Conservation (phyloP, 2,329 filamentous ascomycete genomes). For the Stromatinia cepivora region DNA sequence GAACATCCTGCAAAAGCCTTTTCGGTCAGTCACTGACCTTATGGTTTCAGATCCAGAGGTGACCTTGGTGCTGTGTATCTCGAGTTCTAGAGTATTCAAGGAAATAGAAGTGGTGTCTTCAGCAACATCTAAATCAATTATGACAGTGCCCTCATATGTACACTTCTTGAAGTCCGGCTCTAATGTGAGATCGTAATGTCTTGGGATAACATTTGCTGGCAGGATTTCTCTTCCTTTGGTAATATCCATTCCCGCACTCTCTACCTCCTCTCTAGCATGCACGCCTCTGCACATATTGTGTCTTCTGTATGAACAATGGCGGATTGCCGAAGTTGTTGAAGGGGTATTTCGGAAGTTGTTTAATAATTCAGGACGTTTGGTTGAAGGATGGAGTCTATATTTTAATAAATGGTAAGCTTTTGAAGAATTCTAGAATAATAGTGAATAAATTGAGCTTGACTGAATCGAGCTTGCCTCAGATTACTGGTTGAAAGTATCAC, state of each 20-base stretch:
- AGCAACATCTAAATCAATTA: conserved; percentile 82
- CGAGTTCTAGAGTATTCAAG: conserved; percentile 83
- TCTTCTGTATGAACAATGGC: conserved; percentile 75
- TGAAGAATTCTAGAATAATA: neutral
- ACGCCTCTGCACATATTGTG: conserved; percentile 66
- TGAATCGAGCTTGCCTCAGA: conserved; percentile 3
- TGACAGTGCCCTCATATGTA: conserved; percentile 80
- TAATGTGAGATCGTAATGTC: conserved; percentile 86
- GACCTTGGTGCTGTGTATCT: conserved; percentile 74
- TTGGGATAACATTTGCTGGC: conserved; percentile 87
- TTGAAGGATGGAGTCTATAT: conserved; percentile 32
- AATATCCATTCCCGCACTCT: conserved; percentile 59
- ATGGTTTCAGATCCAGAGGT: conserved; percentile 57
- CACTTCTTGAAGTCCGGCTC: conserved; percentile 89
- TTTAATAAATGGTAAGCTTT: conserved; percentile 14
- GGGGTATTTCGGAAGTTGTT: conserved; percentile 29
- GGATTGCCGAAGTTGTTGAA: conserved; percentile 37
- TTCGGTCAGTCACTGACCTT: conserved; percentile 42
- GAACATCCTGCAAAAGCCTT: conserved; percentile 22
- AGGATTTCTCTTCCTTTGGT: conserved; percentile 76
- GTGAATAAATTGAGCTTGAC: neutral
- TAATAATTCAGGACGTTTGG: conserved; percentile 32
- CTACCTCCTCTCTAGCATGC: conserved; percentile 54
- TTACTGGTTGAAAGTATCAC: conserved; percentile 11
- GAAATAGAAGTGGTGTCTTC: conserved; percentile 84